These are phyloP conservation scores for Cercospora zeae-maydis DNA, from an alignment of 2,329 filamentous ascomycete species.

Conservation along the genomic window DNA sequence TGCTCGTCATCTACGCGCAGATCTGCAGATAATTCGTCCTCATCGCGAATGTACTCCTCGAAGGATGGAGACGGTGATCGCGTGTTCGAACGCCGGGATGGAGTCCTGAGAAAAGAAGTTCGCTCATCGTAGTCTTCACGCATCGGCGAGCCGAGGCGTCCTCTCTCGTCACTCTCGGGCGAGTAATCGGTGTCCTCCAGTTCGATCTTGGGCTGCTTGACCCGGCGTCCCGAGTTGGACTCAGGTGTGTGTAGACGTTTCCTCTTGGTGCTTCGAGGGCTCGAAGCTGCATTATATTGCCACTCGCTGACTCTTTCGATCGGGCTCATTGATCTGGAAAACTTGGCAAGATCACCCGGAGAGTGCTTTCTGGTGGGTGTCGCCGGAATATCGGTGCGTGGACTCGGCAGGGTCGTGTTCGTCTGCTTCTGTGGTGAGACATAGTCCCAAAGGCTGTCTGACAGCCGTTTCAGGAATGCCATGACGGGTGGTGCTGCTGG, in stretches of 20 bases:
- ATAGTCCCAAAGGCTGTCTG: constrained; percentile 42
- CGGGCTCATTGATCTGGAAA: constrained; percentile 37
- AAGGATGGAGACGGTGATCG: constrained; percentile 13
- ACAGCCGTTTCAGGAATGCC: constrained; percentile 33
- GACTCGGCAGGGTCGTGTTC: constrained; percentile 29
- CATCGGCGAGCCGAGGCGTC: constrained; percentile 8
- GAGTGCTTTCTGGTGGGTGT: constrained; percentile 18
- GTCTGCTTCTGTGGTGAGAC: constrained; percentile 43
- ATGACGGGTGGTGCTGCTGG: constrained; percentile 5
- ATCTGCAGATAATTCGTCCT: constrained; percentile 32
- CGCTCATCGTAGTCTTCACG: constrained; percentile 10
- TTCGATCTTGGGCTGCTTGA: constrained; percentile 25
- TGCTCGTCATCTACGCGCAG: constrained; percentile 34
- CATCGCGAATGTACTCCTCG: constrained; percentile 17
- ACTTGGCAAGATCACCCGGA: constrained; percentile 17
- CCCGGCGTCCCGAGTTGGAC: constrained; percentile 12
- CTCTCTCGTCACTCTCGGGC: not conserved
- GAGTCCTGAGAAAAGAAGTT: constrained; percentile 10
- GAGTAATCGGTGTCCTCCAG: constrained; percentile 8
- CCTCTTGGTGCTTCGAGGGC: constrained; percentile 21
- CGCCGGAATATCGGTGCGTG: constrained; percentile 14
- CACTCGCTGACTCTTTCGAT: constrained; percentile 29
- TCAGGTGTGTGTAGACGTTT: constrained; percentile 24
- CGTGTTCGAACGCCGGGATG: constrained; percentile 4
- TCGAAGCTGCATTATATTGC: constrained; percentile 16